A percentile compares a stretch with the other conserved stretches of the same genome.
Evolutionary conservation across 2,329 filamentous ascomycete genomes (phyloP).

Genomic region (Fusarium heterosporum): DNA sequence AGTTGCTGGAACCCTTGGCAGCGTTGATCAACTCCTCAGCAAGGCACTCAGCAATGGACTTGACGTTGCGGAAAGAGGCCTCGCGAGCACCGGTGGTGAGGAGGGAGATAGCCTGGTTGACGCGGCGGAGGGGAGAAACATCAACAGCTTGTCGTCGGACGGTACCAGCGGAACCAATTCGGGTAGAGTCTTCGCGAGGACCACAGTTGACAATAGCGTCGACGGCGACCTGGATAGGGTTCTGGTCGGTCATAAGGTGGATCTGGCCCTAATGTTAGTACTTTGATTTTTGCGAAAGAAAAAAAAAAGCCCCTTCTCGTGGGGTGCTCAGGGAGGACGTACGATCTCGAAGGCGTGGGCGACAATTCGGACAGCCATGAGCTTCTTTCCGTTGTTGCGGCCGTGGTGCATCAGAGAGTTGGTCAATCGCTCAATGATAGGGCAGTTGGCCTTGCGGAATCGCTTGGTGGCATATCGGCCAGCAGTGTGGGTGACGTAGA

Average conservation of each 20-base stretch:
- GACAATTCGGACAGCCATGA: conserved; percentile 99
- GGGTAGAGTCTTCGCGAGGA: conserved; percentile 99
- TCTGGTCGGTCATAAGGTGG: conserved; percentile 99
- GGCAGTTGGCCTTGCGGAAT: conserved; percentile 99
- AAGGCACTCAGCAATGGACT: conserved; percentile 99
- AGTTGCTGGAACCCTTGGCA: conserved; percentile 99
- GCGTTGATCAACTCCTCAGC: conserved; percentile 99
- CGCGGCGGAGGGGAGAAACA: conserved; percentile 98
- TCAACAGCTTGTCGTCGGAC: conserved; percentile 99
- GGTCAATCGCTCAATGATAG: conserved; percentile 99
- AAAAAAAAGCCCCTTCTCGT: conserved; percentile 4
- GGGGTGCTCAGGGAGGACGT: conserved; percentile 60
- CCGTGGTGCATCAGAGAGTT: conserved; percentile 99
- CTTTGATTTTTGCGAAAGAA: conserved; percentile 11
- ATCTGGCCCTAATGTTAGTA: conserved; percentile 70
- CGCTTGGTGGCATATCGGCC: conserved; percentile 99
- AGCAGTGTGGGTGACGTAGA: conserved; percentile 99
- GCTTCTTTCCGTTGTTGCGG: conserved; percentile 99
- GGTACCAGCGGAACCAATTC: conserved; percentile 99
- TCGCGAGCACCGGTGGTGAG: conserved; percentile 99
- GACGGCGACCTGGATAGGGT: conserved; percentile 99
- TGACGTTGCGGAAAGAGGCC: conserved; percentile 99
- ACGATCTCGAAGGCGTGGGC: conserved; percentile 99
- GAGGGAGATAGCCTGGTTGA: conserved; percentile 99
- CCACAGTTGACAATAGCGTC: conserved; percentile 99